These are phyloP conservation scores for Ascochyta clinopodiicola DNA, from an alignment of 2,329 filamentous ascomycete genomes.

Conservation along the genomic window DNA sequence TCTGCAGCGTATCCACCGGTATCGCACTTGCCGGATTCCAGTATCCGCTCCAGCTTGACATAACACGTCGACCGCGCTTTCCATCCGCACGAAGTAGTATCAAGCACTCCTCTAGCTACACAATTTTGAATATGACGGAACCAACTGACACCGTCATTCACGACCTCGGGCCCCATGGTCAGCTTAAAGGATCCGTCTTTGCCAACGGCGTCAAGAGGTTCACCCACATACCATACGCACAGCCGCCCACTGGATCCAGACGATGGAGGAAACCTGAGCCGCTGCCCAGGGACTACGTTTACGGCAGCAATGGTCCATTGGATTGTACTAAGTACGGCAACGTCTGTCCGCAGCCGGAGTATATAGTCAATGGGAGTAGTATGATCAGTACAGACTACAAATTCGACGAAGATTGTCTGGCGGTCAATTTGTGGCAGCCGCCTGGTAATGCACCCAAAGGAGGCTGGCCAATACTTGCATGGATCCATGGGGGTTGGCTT, in stretches of 20 bases:
- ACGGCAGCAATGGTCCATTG: constrained; percentile 3
- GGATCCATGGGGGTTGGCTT: constrained; percentile 14
- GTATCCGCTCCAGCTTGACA: not conserved
- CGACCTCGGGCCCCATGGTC: constrained; percentile 11
- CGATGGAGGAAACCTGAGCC: constrained; percentile 9
- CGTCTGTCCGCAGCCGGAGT: constrained; percentile 10
- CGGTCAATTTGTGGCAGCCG: constrained; percentile 9
- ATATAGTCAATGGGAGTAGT: constrained; percentile 2
- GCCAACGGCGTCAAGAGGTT: constrained; percentile 12
- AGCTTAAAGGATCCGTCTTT: constrained; percentile 1
- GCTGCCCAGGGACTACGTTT: constrained; percentile 6
- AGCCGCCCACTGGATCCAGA: constrained; percentile 3
- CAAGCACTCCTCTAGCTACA: not conserved
- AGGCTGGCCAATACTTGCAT: constrained; percentile 13
- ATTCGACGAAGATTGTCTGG: constrained; percentile 12
- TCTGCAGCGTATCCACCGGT: not conserved
- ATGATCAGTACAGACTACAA: constrained; percentile 8
- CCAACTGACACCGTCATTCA: constrained; percentile 2
- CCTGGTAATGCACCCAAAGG: constrained; percentile 2
- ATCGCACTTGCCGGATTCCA: no score
- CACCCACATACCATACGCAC: constrained; percentile 9
- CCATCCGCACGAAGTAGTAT: not conserved
- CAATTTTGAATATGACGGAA: not conserved
- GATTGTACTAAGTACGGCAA: constrained; percentile 12
- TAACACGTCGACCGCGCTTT: not conserved